These are phyloP conservation scores for Boletus tomentosulus DNA, from an alignment of 768 basidiomycete genomes.

Conservation along the genomic window DNA sequence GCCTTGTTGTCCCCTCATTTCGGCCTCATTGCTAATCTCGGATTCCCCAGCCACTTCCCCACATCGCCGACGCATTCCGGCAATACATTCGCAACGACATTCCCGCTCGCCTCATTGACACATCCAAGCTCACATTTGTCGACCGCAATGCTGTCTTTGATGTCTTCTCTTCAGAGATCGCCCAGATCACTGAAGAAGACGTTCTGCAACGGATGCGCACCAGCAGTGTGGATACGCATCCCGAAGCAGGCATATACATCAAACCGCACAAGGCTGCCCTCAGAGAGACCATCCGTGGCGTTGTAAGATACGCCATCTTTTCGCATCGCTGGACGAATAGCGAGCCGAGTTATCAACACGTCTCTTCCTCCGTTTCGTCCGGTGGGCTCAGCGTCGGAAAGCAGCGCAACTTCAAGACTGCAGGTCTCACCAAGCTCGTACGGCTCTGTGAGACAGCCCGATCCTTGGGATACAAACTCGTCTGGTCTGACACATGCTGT, in stretches of 20 bases:
- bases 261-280: constrained; percentile 9
- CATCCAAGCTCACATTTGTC: constrained; percentile 18
- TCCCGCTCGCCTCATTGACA: constrained; percentile 24
- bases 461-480: constrained; percentile 13
- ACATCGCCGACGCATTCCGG: constrained; percentile 13
- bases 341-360: constrained; percentile 23
- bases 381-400: constrained; percentile 1
- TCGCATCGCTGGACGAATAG: constrained; percentile 23
- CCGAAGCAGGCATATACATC: constrained; percentile 16
- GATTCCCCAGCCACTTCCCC: background rate
- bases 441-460: constrained; percentile 21
- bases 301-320: constrained; percentile 22
- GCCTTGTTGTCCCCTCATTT: background rate
- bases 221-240: background rate
- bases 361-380: background rate
- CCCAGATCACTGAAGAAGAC: constrained; percentile 16
- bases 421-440: constrained; percentile 15
- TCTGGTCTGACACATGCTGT: constrained; percentile 32
- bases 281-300: constrained; percentile 13
- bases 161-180: constrained; percentile 16
- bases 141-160: constrained; percentile 17
- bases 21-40: background rate
- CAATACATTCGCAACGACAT: constrained; percentile 25
- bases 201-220: constrained; percentile 2
- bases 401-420: background rate